phyloP scores from a whole-genome alignment of 257 asterid species.

The Gentiana straminea region DNA sequence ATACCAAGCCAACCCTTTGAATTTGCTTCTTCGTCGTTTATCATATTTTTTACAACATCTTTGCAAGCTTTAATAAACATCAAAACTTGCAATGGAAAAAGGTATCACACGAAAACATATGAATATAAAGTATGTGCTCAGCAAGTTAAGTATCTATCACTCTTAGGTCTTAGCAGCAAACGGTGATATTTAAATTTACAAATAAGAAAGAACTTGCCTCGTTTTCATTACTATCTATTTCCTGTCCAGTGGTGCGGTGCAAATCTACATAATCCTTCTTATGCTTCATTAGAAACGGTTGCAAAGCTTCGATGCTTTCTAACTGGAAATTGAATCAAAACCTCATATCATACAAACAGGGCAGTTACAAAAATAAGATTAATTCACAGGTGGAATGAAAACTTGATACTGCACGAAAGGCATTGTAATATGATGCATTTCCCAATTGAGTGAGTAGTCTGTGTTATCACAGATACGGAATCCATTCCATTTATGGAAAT shows the following conservation, averaged over 20 bases:
- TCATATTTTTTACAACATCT: constrained; percentile 69
- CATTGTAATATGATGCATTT: too few species aligned
- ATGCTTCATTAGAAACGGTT: constrained; percentile 80
- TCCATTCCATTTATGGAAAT: too few species aligned
- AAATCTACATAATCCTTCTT: constrained; percentile 82
- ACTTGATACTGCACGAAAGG: neutral
- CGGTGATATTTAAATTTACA: too few species aligned
- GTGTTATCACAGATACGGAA: too few species aligned
- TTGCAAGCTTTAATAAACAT: constrained; percentile 80
- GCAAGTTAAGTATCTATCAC: too few species aligned
- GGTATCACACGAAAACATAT: neutral
- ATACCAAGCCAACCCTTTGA: constrained; percentile 88
- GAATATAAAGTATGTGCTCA: too few species aligned
- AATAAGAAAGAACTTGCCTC: constrained; percentile 39
- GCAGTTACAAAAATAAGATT: neutral
- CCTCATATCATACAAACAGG: neutral
- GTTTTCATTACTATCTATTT: constrained; percentile 88
- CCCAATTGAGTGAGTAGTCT: too few species aligned
- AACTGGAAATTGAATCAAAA: constrained; percentile 34
- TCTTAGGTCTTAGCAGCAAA: too few species aligned
- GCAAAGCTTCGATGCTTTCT: constrained; percentile 61
- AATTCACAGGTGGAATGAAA: neutral
- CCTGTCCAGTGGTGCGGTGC: constrained; percentile 85
- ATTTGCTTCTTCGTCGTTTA: constrained; percentile 57
- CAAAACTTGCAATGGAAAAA: constrained; percentile 48